A percentile compares a stretch with the other conserved stretches of the same genome.
Conservation (phyloP, 2,329 filamentous ascomycete species). For the Fusarium euwallaceae region DNA sequence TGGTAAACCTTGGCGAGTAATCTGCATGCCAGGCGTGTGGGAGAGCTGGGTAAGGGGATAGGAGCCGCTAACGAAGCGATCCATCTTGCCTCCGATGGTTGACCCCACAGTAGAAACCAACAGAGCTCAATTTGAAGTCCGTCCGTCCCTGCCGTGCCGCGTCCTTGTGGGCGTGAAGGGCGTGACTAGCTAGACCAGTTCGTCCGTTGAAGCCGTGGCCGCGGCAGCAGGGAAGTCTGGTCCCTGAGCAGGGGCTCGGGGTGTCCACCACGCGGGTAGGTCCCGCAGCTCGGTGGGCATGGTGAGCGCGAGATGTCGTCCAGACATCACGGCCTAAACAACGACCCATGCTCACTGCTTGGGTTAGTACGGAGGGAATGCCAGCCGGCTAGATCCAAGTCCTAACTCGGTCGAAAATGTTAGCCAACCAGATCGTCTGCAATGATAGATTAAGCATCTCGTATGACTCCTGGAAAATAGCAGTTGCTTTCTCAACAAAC, state of each 20-base stretch:
- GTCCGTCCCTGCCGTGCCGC: slow-evolving; percentile 22
- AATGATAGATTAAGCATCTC: neutral
- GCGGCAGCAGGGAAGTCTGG: slow-evolving; percentile 9
- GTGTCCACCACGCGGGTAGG: slow-evolving; percentile 6
- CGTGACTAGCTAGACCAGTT: slow-evolving; percentile 2
- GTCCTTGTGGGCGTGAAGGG: slow-evolving; percentile 22
- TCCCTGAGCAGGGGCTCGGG: neutral
- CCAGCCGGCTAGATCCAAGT: neutral
- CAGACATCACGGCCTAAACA: neutral
- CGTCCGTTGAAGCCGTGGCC: slow-evolving; percentile 16
- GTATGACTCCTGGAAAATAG: neutral
- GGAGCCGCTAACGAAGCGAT: slow-evolving; percentile 35
- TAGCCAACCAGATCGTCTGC: neutral
- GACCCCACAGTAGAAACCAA: slow-evolving; percentile 30
- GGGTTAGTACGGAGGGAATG: neutral
- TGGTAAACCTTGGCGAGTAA: slow-evolving; percentile 36
- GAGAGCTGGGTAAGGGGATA: slow-evolving; percentile 33
- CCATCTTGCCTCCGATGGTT: slow-evolving; percentile 34
- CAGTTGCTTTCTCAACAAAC: neutral
- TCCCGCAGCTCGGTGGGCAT: slow-evolving; percentile 8
- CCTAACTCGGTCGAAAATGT: neutral
- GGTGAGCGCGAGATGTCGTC: neutral
- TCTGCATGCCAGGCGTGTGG: slow-evolving; percentile 36
- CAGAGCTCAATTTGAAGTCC: slow-evolving; percentile 32
- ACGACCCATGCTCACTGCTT: neutral